These are phyloP conservation scores for Pichia ethanolica DNA, from an alignment of 805 yeast species.

Conservation along the genomic window DNA sequence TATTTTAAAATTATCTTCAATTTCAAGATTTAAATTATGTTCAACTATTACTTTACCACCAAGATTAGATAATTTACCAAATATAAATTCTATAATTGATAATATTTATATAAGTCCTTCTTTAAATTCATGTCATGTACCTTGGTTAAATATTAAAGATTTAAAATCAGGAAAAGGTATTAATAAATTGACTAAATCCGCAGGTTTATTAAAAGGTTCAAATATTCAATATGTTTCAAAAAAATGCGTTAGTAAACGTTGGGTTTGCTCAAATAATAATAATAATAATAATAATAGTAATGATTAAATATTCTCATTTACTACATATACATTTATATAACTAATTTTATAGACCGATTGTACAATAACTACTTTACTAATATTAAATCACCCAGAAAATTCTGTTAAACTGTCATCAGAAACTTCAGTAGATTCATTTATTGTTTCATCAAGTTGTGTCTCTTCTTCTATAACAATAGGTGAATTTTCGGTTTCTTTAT, in stretches of 20 bases:
- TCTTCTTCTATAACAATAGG: slow-evolving; percentile 2
- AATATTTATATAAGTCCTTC: slow-evolving; percentile 2
- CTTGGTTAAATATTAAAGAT: slow-evolving; percentile 11
- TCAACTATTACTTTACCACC: slow-evolving; percentile 45
- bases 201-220: slow-evolving; percentile 7
- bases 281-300: not conserved
- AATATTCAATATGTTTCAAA: slow-evolving; percentile 11
- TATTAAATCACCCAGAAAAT: not conserved
- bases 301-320: too few relatives aligned
- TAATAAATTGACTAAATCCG: not conserved
- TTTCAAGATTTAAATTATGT: slow-evolving; percentile 45
- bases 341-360: too few relatives aligned
- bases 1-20: slow-evolving; percentile 30
- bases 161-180: slow-evolving; percentile 6
- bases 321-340: too few relatives aligned
- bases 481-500: too few relatives aligned
- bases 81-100: not conserved
- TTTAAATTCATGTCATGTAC: slow-evolving; percentile 3
- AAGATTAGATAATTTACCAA: slow-evolving; percentile 30
- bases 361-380: too few relatives aligned
- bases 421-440: not conserved
- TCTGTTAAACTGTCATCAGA: not conserved
- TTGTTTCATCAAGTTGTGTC: slow-evolving; percentile 3
- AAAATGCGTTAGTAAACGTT: slow-evolving; percentile 7
- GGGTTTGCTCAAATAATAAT: slow-evolving; percentile 1